Conservation (phyloP, 192 early-diverging fungal genomes). For the Helicostylum pulchrum region DNA sequence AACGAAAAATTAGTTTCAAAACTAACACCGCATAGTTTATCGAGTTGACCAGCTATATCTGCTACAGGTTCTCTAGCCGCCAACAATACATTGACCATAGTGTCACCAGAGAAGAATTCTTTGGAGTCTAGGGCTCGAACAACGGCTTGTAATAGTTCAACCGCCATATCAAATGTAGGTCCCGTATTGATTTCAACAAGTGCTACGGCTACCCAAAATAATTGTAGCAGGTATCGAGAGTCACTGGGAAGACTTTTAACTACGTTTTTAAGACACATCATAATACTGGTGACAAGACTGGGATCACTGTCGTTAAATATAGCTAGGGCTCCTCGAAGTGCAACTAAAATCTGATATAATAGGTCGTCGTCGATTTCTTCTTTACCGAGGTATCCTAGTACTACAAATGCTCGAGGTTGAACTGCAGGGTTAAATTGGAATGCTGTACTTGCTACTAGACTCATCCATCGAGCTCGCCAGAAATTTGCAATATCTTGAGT, state of each 20-base stretch:
- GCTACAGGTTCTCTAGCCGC: conserved; percentile 63
- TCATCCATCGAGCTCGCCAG: conserved; percentile 89
- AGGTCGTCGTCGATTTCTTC: conserved; percentile 89
- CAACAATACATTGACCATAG: conserved; percentile 66
- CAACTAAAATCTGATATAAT: conserved; percentile 85
- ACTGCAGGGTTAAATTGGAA: conserved; percentile 91
- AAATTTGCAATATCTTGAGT: conserved; percentile 61
- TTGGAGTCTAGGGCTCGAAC: conserved; percentile 67
- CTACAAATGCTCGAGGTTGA: conserved; percentile 89
- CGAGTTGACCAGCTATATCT: conserved; percentile 66
- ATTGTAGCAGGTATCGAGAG: conserved; percentile 70
- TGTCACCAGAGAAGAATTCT: conserved; percentile 59
- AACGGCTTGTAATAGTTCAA: conserved; percentile 66
- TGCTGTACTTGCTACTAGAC: conserved; percentile 80
- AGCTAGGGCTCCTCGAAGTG: conserved; percentile 78
- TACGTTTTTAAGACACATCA: conserved; percentile 83
- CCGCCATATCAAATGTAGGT: conserved; percentile 66
- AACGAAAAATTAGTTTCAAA: conserved; percentile 84
- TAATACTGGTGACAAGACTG: conserved; percentile 74
- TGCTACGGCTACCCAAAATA: conserved; percentile 88
- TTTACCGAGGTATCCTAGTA: conserved; percentile 79
- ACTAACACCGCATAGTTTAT: conserved; percentile 66
- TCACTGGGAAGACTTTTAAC: conserved; percentile 69
- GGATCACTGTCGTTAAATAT: conserved; percentile 78
- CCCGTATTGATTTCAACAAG: conserved; percentile 81